phyloP scores from a whole-genome alignment of 202 grass and related monocot genomes.

The Panicum virgatum region DNA sequence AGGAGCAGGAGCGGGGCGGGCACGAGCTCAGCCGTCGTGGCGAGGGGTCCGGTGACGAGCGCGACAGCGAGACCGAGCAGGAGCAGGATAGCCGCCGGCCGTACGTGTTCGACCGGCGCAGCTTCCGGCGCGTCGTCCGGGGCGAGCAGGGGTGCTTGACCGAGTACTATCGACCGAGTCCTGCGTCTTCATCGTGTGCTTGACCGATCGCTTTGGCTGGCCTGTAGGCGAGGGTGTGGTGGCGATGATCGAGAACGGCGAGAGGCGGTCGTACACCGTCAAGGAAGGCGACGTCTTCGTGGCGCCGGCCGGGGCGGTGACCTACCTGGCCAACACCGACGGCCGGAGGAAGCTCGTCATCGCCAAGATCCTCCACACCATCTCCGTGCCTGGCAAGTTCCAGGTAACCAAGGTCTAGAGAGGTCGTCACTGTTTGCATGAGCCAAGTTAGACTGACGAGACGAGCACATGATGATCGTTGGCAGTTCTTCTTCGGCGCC shows the following conservation, averaged over 20 bases:
- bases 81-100: constrained; percentile 5
- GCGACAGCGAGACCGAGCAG: not conserved
- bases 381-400: constrained; percentile 56
- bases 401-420: constrained; percentile 14
- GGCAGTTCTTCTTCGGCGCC: constrained; percentile 59
- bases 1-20: constrained; percentile 9
- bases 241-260: constrained; percentile 51
- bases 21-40: not conserved
- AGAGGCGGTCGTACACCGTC: constrained; percentile 53
- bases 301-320: constrained; percentile 58
- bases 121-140: constrained; percentile 40
- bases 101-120: constrained; percentile 66
- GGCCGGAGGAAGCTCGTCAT: constrained; percentile 56
- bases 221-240: constrained; percentile 53
- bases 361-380: constrained; percentile 55
- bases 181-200: not conserved
- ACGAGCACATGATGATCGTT: not conserved
- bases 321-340: constrained; percentile 61
- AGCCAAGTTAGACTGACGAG: not conserved
- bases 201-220: not conserved
- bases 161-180: not conserved
- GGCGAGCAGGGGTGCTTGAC: constrained; percentile 57
- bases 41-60: not conserved
- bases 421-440: not conserved
- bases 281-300: constrained; percentile 59